Evolutionary conservation across 495 filamentous ascomycete genomes (phyloP).

Genomic region (Aspergillus nidulans): DNA sequence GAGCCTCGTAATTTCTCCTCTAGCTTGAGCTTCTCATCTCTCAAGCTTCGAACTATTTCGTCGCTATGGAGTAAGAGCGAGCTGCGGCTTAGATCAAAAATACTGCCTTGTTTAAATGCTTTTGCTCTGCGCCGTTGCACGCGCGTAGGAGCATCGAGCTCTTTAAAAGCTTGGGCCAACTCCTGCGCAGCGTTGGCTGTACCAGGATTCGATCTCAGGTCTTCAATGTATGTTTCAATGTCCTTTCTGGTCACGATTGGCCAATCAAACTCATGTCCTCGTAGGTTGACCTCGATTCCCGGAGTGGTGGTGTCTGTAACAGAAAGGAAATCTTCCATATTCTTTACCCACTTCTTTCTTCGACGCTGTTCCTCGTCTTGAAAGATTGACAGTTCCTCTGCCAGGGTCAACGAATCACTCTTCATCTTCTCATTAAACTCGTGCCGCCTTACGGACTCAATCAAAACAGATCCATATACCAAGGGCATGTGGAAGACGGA

Average conservation of each 20-base stretch:
- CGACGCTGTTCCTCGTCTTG: slow-evolving; percentile 88
- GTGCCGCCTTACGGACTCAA: slow-evolving; percentile 77
- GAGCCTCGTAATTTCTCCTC: slow-evolving; percentile 81
- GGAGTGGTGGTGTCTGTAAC: slow-evolving; percentile 62
- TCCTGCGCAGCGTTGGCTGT: slow-evolving; percentile 49
- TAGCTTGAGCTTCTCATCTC: slow-evolving; percentile 72
- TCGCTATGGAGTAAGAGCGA: slow-evolving; percentile 78
- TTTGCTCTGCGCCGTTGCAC: slow-evolving; percentile 75
- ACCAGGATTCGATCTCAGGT: slow-evolving; percentile 40
- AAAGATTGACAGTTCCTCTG: slow-evolving; percentile 85
- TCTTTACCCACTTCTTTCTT: slow-evolving; percentile 85
- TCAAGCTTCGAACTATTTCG: slow-evolving; percentile 67
- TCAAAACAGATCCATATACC: slow-evolving; percentile 80
- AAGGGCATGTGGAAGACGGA: slow-evolving; percentile 75
- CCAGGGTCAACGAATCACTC: slow-evolving; percentile 73
- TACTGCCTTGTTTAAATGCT: slow-evolving; percentile 92
- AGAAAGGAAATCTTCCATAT: slow-evolving; percentile 57
- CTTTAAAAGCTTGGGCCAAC: slow-evolving; percentile 59
- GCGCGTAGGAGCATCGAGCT: slow-evolving; percentile 63
- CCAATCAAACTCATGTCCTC: slow-evolving; percentile 75
- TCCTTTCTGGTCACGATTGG: slow-evolving; percentile 58
- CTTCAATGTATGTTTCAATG: slow-evolving; percentile 50
- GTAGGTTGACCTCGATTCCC: slow-evolving; percentile 79
- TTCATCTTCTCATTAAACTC: slow-evolving; percentile 91
- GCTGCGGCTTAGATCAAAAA: slow-evolving; percentile 78